Percentiles rank a stretch among this genome's conserved stretches.
phyloP scores from a whole-genome alignment of 192 early-diverging fungal genomes.

The Lobosporangium transversale region DNA sequence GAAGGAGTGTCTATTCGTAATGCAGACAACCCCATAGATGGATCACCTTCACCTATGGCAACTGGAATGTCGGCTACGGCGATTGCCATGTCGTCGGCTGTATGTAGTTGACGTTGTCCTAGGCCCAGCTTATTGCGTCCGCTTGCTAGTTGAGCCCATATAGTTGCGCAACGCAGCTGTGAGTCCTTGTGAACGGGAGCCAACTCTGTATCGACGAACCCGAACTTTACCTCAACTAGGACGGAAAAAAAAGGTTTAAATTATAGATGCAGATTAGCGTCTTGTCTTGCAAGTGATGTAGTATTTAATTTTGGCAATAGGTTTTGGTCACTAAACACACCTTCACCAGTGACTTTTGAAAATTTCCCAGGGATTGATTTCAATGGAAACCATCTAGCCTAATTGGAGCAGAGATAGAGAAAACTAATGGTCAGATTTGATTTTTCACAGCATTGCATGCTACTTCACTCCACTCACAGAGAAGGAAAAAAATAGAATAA shows the following conservation, averaged over 20 bases:
- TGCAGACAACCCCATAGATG: conserved; percentile 20
- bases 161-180: conserved; percentile 8
- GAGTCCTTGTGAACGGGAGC: conserved; percentile 17
- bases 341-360: conserved; percentile 45
- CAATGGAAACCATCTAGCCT: conserved; percentile 40
- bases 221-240: conserved; percentile 40
- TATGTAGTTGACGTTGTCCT: conserved; percentile 38
- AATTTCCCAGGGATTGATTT: conserved; percentile 40
- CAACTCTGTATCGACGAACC: conserved; percentile 36
- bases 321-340: conserved; percentile 6
- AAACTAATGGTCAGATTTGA: not conserved
- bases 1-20: conserved; percentile 37
- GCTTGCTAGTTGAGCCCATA: conserved; percentile 28
- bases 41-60: conserved; percentile 21
- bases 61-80: conserved; percentile 40
- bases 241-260: not conserved
- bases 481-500: no score
- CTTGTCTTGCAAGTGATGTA: no score
- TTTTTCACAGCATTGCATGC: no score
- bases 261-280: no score
- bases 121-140: conserved; percentile 47
- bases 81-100: conserved; percentile 14
- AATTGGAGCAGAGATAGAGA: not conserved
- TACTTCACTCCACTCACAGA: no score
- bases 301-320: no score